phyloP scores from a whole-genome alignment of 2,329 filamentous ascomycete species.

The Neurospora crassa region DNA sequence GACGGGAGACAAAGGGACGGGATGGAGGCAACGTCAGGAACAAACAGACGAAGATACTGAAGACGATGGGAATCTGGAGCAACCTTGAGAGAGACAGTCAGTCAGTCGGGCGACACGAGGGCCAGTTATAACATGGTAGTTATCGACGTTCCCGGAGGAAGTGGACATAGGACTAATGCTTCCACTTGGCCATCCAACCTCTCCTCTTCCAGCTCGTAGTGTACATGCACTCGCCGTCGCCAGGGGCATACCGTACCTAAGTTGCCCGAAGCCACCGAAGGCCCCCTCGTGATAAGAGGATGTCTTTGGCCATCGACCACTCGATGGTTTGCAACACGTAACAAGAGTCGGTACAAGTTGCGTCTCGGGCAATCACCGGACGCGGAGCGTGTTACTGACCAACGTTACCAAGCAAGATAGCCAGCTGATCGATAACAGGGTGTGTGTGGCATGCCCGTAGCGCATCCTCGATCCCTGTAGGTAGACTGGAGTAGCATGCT shows the following conservation, averaged over 20 bases:
- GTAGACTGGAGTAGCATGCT: conserved; percentile 1
- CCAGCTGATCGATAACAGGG: conserved; percentile 19
- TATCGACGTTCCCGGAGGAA: background rate
- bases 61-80: background rate
- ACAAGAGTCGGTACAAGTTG: background rate
- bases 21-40: background rate
- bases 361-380: background rate
- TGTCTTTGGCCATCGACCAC: background rate
- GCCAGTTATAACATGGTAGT: background rate
- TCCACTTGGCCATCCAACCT: background rate
- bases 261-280: background rate
- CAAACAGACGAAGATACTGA: conserved; percentile 1
- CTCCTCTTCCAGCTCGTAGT: background rate
- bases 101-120: background rate
- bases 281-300: background rate
- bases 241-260: background rate
- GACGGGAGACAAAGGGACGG: background rate
- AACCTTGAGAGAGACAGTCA: background rate
- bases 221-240: background rate
- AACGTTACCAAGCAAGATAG: background rate
- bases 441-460: conserved; percentile 4
- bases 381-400: background rate
- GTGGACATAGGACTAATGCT: background rate
- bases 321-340: background rate
- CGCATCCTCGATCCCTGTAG: conserved; percentile 7